Evolutionary conservation across 2,329 filamentous ascomycete species (phyloP).

Genomic region (Tolypocladium ovalisporum): DNA sequence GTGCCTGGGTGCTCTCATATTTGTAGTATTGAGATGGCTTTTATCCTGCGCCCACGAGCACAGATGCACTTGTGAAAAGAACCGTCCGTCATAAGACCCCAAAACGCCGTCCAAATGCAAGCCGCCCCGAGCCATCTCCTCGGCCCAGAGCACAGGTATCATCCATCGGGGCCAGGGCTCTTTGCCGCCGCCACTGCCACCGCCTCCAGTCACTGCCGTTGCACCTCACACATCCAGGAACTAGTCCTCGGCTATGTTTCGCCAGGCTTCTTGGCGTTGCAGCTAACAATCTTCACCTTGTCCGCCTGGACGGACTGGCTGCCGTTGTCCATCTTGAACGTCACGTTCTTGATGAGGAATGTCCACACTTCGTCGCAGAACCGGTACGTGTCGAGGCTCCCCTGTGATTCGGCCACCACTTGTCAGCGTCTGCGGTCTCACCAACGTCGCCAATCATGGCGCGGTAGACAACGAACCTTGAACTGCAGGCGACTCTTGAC

Average conservation of each 20-base stretch:
- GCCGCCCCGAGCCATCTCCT: background rate
- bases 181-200: background rate
- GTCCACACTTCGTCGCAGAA: conserved; percentile 99
- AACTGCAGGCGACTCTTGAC: conserved; percentile 87
- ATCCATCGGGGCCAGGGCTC: background rate
- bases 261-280: conserved; percentile 68
- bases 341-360: conserved; percentile 95
- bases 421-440: background rate
- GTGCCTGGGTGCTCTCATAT: background rate
- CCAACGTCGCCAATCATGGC: background rate
- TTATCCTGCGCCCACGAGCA: background rate
- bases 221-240: background rate
- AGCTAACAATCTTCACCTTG: conserved; percentile 97
- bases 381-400: conserved; percentile 93
- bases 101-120: conserved; percentile 10
- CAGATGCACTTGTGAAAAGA: background rate
- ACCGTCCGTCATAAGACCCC: background rate
- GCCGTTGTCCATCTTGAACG: conserved; percentile 90
- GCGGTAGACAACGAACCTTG: conserved; percentile 53
- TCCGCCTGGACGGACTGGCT: conserved; percentile 67
- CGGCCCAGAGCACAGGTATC: background rate
- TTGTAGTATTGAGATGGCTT: background rate
- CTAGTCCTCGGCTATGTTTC: conserved; percentile 15
- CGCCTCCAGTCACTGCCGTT: background rate
- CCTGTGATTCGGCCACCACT: conserved; percentile 37